Evolutionary conservation across 257 asterid species (phyloP), one percentile per base, ranked within the genome.

Genomic region (Haberlea rhodopensis): DNA sequence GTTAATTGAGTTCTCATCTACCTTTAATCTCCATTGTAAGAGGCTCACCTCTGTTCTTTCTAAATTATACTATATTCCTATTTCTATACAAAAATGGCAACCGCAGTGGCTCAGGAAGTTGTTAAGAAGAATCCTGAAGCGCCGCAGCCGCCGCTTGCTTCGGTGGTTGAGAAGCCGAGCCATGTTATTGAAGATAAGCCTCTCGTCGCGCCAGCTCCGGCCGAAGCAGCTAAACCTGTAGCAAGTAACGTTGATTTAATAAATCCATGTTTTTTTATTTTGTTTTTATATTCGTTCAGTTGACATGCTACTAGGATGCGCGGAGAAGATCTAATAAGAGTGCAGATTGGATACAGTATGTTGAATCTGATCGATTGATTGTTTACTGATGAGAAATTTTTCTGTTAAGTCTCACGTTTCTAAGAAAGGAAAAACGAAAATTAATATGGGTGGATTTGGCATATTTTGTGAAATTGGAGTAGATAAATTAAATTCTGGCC

Each of bases 61-160:
- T n/a, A n/a, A n/a, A n/a, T n/a, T n/a, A n/a, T n/a, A n/a, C n/a
- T n/a, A n/a, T n/a, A n/a, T n/a, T n/a, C n/a, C n/a, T n/a, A n/a
- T n/a, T n/a, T n/a, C n/a, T n/a, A n/a, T n/a, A n/a, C n/a, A n/a
- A n/a, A n/a, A n/a, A n/a, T n/a, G n/a, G n/a, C n/a, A n/a, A n/a
- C n/a, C n/a, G n/a, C n/a, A n/a, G n/a, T n/a, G n/a, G n/a, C n/a
- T n/a, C 34, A 6, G 0, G 34, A 29, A 7, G 34, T 29, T 29
- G 34, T 7, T 29, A 7, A 5, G 34, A 29, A 29, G 34, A n/a
- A n/a, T n/a, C n/a, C n/a, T n/a, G n/a, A n/a, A n/a, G n/a, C n/a
- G n/a, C 10, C 73, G 71, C n/a, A 53, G 27, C 82, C 74, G 78
- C 66, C 76, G 82, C 81, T 73, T 53, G 66, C 26, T 53, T 64